phyloP scores from a whole-genome alignment of 257 asterid genomes.

The Nicotiana noctiflora region DNA sequence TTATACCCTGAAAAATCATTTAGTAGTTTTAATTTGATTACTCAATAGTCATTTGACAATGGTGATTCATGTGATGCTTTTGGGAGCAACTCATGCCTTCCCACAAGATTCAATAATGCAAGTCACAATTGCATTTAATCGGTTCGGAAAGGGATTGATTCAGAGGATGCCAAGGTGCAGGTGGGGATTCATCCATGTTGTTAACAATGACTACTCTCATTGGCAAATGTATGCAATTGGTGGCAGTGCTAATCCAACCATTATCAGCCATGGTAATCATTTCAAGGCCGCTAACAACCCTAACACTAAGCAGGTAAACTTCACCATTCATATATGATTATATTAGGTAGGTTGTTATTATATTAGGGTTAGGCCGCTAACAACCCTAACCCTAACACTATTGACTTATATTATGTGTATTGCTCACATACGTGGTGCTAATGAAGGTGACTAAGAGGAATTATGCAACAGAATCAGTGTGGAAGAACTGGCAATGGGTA shows the following conservation, averaged over 20 bases:
- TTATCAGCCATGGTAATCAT: constrained; percentile 60
- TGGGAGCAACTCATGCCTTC: constrained; percentile 38
- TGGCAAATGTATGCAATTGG: constrained; percentile 65
- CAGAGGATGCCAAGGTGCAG: too few relatives aligned
- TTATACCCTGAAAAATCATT: background rate
- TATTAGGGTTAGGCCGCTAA: too few relatives aligned
- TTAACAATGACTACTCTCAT: constrained; percentile 48
- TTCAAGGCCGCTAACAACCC: constrained; percentile 40
- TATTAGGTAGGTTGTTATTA: too few relatives aligned
- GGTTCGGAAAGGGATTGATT: constrained; percentile 44
- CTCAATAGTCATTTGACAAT: background rate
- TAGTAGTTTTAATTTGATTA: background rate
- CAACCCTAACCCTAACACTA: too few relatives aligned
- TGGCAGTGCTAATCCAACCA: constrained; percentile 52
- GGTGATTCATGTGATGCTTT: constrained; percentile 24
- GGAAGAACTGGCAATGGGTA: too few relatives aligned
- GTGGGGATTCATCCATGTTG: constrained; percentile 56
- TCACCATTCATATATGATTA: too few relatives aligned
- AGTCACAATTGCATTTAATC: constrained; percentile 52
- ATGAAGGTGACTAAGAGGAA: too few relatives aligned
- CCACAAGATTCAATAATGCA: constrained; percentile 43
- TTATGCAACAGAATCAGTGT: too few relatives aligned
- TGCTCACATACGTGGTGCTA: too few relatives aligned
- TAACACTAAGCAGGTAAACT: too few relatives aligned
- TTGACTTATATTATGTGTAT: too few relatives aligned